A percentile compares a stretch with the other conserved stretches of the same genome.
Evolutionary conservation across 2,329 filamentous ascomycete species (phyloP).

Genomic region (Fusarium albosuccineum): DNA sequence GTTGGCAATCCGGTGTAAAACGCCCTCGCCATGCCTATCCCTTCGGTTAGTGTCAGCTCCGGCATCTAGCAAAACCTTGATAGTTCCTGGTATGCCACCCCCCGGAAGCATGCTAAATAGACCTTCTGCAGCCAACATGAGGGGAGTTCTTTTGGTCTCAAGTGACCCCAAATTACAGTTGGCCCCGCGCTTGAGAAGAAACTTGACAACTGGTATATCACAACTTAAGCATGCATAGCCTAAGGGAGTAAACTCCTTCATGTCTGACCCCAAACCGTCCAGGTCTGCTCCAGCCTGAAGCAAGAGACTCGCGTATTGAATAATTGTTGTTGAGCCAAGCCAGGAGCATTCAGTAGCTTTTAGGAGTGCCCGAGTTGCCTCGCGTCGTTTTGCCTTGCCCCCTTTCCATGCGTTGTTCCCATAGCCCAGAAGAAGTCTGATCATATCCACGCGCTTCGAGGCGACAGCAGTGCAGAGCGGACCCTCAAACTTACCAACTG

Average conservation of each 20-base stretch:
- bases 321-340: background rate
- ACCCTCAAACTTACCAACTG: background rate
- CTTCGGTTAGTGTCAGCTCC: slow-evolving; percentile 13
- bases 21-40: slow-evolving; percentile 14
- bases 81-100: background rate
- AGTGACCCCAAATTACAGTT: background rate
- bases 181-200: slow-evolving; percentile 1
- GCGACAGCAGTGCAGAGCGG: slow-evolving; percentile 12
- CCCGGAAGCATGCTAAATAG: no score
- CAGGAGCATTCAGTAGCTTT: no score
- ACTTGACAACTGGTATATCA: background rate
- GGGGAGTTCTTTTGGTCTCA: background rate
- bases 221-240: no score
- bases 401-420: background rate
- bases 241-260: no score
- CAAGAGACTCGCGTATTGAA: slow-evolving; percentile 1
- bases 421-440: slow-evolving; percentile 14
- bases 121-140: background rate
- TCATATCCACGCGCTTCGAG: slow-evolving; percentile 6
- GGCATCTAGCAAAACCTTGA: slow-evolving; percentile 17
- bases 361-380: no score
- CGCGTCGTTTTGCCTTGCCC: no score
- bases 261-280: no score
- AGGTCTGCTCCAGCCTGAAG: background rate
- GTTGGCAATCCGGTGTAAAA: slow-evolving; percentile 23